Evolutionary conservation across 805 yeast genomes (phyloP).

Genomic region (Nakazawaea holstii): DNA sequence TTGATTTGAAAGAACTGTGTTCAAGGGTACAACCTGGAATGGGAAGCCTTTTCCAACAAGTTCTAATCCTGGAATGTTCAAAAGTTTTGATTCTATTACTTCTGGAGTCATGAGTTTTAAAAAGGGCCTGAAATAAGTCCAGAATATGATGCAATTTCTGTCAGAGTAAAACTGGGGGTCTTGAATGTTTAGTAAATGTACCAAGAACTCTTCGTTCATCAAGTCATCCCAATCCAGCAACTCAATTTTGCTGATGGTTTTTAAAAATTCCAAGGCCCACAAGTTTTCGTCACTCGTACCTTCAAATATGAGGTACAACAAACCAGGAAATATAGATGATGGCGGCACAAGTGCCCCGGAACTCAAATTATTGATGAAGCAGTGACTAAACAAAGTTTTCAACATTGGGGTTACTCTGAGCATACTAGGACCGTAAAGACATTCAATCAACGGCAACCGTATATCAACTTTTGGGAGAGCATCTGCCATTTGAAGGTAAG

Average conservation of each 20-base stretch:
- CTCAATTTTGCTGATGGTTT: constrained; percentile 11
- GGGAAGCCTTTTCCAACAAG: constrained; percentile 16
- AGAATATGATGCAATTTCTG: constrained; percentile 36
- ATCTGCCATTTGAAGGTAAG: neutral
- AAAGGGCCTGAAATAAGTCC: constrained; percentile 36
- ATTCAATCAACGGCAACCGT: constrained; percentile 34
- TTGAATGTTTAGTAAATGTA: constrained; percentile 48
- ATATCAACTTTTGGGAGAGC: constrained; percentile 5
- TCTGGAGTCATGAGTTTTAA: constrained; percentile 29
- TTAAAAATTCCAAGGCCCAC: constrained; percentile 41
- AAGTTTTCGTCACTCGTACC: constrained; percentile 39
- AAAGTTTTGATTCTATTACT: constrained; percentile 25
- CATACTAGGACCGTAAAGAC: constrained; percentile 47
- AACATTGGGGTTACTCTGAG: constrained; percentile 33
- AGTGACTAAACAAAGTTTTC: constrained; percentile 29
- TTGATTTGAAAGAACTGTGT: constrained; percentile 43
- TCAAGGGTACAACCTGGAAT: constrained; percentile 29
- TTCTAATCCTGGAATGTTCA: constrained; percentile 20
- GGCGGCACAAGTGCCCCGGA: constrained; percentile 13
- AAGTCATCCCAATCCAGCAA: constrained; percentile 26
- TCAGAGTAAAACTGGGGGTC: constrained; percentile 43
- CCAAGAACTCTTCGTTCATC: constrained; percentile 49
- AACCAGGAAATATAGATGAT: constrained; percentile 37
- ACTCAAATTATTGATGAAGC: constrained; percentile 26
- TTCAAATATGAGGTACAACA: constrained; percentile 48